Conservation (phyloP, 2,329 filamentous ascomycete species). For the Orbilia quercus region DNA sequence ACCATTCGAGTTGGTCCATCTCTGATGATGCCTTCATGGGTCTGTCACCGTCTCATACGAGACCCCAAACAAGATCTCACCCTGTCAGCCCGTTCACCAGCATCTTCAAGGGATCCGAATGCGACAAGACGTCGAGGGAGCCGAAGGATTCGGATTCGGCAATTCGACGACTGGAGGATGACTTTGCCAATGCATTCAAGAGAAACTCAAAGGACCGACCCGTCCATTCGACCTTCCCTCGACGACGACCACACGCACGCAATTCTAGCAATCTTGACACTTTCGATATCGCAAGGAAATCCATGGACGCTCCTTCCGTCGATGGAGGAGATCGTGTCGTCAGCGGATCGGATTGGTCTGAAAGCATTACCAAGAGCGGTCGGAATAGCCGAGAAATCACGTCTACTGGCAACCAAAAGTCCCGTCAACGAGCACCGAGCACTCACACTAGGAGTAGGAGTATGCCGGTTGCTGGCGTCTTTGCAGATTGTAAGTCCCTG, state of each 20-base stretch:
- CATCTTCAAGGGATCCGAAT: conserved; percentile 31
- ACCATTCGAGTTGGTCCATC: conserved; percentile 48
- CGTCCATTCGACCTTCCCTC: conserved; percentile 50
- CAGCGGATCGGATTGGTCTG: conserved; percentile 55
- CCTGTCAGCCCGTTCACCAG: conserved; percentile 51
- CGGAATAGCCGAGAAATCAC: conserved; percentile 52
- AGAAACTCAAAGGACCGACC: conserved; percentile 53
- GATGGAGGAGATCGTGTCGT: conserved; percentile 52
- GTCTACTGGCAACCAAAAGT: conserved; percentile 45
- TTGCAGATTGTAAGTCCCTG: conserved; percentile 51
- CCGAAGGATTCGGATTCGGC: conserved; percentile 42
- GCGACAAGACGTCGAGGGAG: conserved; percentile 22
- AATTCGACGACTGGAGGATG: conserved; percentile 47
- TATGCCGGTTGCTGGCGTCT: conserved; percentile 55
- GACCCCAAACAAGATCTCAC: conserved; percentile 52
- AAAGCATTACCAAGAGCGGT: conserved; percentile 52
- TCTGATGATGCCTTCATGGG: conserved; percentile 37
- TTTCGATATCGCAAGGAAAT: conserved; percentile 49
- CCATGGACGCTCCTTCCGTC: conserved; percentile 49
- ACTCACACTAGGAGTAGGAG: conserved; percentile 55
- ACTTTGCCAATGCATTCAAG: conserved; percentile 50
- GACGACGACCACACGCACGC: conserved; percentile 46
- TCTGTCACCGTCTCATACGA: conserved; percentile 44
- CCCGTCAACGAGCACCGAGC: conserved; percentile 52
- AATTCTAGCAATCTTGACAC: conserved; percentile 54